Percentiles rank a stretch among this genome's conserved stretches.
These are phyloP conservation scores for Saksenaea vasiformis DNA, from an alignment of 371 early-diverging fungal genomes.

Conservation along the genomic window DNA sequence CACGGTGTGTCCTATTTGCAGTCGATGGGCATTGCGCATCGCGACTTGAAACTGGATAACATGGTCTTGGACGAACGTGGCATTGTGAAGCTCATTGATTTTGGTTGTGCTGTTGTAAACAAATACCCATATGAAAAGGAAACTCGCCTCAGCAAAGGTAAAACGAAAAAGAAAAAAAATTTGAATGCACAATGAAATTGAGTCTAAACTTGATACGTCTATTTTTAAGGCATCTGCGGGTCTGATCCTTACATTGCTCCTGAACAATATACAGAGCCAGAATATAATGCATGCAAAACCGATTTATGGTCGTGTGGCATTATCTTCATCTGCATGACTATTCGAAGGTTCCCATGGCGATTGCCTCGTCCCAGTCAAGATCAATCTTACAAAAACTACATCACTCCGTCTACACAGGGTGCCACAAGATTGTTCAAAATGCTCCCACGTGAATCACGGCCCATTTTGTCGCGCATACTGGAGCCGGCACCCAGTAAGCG, in stretches of 20 bases:
- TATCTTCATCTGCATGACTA: slow-evolving; percentile 67
- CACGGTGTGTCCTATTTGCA: slow-evolving; percentile 72
- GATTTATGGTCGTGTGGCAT: slow-evolving; percentile 64
- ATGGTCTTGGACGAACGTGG: slow-evolving; percentile 64
- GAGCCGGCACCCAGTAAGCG: slow-evolving; percentile 54
- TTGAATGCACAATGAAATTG: background rate
- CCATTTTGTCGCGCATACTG: slow-evolving; percentile 46
- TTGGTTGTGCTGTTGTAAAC: slow-evolving; percentile 85
- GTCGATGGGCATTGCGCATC: slow-evolving; percentile 75
- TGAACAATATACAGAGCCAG: slow-evolving; percentile 52
- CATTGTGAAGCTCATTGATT: slow-evolving; percentile 87
- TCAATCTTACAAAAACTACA: slow-evolving; percentile 47
- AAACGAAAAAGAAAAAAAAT: background rate
- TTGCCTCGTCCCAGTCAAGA: slow-evolving; percentile 46
- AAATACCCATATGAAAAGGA: slow-evolving; percentile 61
- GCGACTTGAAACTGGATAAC: slow-evolving; percentile 86
- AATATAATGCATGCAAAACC: slow-evolving; percentile 49
- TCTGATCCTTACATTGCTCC: slow-evolving; percentile 64
- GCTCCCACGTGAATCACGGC: slow-evolving; percentile 45
- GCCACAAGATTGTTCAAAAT: slow-evolving; percentile 46
- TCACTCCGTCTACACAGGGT: slow-evolving; percentile 30
- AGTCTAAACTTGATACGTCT: background rate
- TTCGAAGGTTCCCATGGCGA: slow-evolving; percentile 72
- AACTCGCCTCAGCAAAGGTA: slow-evolving; percentile 14
- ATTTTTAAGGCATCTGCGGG: slow-evolving; percentile 27